phyloP scores from a whole-genome alignment of 768 basidiomycete genomes.

The Tricholoma bakamatsutake region DNA sequence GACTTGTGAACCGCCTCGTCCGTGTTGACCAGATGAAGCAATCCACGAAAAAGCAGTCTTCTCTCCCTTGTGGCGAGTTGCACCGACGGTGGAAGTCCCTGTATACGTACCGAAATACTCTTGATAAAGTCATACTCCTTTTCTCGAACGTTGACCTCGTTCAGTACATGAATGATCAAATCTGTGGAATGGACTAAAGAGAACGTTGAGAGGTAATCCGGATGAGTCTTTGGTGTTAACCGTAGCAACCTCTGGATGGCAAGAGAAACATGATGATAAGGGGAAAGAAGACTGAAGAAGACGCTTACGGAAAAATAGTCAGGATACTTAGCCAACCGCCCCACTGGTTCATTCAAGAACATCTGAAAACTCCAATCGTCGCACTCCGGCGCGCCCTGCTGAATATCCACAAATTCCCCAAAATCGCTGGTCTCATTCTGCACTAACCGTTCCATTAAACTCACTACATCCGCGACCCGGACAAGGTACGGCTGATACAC shows the following conservation, averaged over 20 bases:
- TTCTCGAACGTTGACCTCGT: conserved; percentile 81
- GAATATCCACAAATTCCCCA: conserved; percentile 77
- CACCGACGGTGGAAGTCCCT: conserved; percentile 47
- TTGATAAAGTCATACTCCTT: conserved; percentile 81
- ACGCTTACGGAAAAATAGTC: conserved; percentile 63
- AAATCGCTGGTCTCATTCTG: conserved; percentile 60
- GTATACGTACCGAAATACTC: conserved; percentile 49
- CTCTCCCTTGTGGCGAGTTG: conserved; percentile 68
- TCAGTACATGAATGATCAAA: conserved; percentile 68
- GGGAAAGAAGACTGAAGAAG: background rate
- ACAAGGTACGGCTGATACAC: conserved; percentile 87
- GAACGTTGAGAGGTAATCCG: conserved; percentile 64
- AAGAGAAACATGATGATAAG: background rate
- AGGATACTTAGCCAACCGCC: conserved; percentile 65
- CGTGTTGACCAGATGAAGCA: conserved; percentile 40
- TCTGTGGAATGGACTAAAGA: conserved; percentile 63
- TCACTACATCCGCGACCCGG: conserved; percentile 54
- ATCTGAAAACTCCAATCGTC: conserved; percentile 59
- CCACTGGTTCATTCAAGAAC: conserved; percentile 72
- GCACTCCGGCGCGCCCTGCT: conserved; percentile 48
- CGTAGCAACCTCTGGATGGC: conserved; percentile 58
- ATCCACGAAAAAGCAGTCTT: conserved; percentile 65
- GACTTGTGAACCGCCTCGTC: conserved; percentile 14
- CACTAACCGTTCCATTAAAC: conserved; percentile 44
- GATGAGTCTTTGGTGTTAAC: conserved; percentile 62